A percentile compares a stretch with the other conserved stretches of the same genome.
Evolutionary conservation across 305 asterid species (phyloP).

Genomic region (Plantago lanceolata): DNA sequence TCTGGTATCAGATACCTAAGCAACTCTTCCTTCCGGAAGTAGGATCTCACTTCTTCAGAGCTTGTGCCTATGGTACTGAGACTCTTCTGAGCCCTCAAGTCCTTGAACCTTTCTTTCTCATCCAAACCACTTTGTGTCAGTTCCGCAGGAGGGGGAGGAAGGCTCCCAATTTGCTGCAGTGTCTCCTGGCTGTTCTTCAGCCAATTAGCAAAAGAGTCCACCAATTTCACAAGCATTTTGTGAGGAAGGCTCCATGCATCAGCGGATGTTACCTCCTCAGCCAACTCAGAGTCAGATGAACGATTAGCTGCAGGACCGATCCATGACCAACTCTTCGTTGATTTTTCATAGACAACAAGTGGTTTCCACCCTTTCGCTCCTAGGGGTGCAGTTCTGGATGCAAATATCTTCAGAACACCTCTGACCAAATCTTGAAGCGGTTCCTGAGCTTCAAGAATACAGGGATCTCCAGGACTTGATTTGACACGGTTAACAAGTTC

Average conservation of each 20-base stretch:
- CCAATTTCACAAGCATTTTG: constrained; percentile 91
- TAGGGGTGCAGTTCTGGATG: constrained; percentile 88
- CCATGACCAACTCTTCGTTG: constrained; percentile 90
- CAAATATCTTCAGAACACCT: constrained; percentile 85
- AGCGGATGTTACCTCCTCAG: constrained; percentile 84
- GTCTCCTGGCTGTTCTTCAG: constrained; percentile 96
- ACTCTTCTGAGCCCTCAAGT: constrained; percentile 96
- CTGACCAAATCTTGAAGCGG: constrained; percentile 94
- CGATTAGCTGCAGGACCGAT: constrained; percentile 59
- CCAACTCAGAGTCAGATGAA: constrained; percentile 49
- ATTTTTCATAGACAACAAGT: constrained; percentile 76
- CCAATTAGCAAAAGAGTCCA: constrained; percentile 94
- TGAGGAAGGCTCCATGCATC: constrained; percentile 94
- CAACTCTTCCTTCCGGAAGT: constrained; percentile 83
- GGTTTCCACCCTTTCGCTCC: constrained; percentile 99
- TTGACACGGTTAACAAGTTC: constrained; percentile 78
- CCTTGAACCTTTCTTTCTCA: constrained; percentile 95
- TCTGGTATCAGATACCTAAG: constrained; percentile 96
- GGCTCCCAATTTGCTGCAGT: constrained; percentile 91
- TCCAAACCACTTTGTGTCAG: constrained; percentile 69
- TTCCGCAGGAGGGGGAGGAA: constrained; percentile 78
- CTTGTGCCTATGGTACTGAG: constrained; percentile 77
- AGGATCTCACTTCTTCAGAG: constrained; percentile 81
- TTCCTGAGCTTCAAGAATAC: constrained; percentile 93
- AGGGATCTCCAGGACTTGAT: constrained; percentile 89